Conservation (phyloP, 495 filamentous ascomycete genomes). For the Emericellopsis terricola region DNA sequence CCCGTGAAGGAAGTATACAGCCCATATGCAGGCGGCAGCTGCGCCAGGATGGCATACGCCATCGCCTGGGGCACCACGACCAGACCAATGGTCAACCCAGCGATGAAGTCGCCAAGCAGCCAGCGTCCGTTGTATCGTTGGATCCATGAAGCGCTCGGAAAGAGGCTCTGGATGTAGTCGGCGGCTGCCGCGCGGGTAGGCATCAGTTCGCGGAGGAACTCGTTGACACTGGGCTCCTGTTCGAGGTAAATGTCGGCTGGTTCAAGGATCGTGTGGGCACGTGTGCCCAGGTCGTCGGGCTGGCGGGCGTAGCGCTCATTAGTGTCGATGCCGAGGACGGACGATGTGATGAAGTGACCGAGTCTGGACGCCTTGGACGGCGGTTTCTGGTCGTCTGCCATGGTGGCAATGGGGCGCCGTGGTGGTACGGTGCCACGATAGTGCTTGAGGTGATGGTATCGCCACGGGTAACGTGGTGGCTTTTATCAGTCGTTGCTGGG, state of each 20-base stretch:
- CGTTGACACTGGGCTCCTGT: constrained; percentile 47
- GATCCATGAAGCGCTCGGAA: constrained; percentile 4
- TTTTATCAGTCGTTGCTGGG: background rate
- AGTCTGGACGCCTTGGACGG: background rate
- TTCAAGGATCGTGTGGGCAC: background rate
- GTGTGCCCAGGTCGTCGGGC: background rate
- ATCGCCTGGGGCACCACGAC: constrained; percentile 37
- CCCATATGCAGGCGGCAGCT: constrained; percentile 26
- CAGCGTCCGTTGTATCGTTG: background rate
- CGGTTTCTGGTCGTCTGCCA: background rate
- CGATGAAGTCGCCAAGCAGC: background rate
- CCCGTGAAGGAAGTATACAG: constrained; percentile 37
- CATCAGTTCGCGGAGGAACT: constrained; percentile 43
- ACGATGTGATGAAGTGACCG: background rate
- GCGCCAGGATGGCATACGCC: constrained; percentile 32
- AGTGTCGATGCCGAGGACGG: background rate
- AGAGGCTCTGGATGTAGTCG: constrained; percentile 24
- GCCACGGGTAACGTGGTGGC: background rate
- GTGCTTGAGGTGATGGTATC: background rate
- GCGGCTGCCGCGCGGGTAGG: constrained; percentile 31
- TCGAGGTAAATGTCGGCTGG: constrained; percentile 37
- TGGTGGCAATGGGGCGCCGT: no score
- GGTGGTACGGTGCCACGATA: background rate
- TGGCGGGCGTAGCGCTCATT: background rate
- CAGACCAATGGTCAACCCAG: constrained; percentile 5